Percentiles rank a stretch among this genome's conserved stretches.
Conservation (phyloP, 1,139 yeast genomes). For the Saccharomyces hybrid region DNA sequence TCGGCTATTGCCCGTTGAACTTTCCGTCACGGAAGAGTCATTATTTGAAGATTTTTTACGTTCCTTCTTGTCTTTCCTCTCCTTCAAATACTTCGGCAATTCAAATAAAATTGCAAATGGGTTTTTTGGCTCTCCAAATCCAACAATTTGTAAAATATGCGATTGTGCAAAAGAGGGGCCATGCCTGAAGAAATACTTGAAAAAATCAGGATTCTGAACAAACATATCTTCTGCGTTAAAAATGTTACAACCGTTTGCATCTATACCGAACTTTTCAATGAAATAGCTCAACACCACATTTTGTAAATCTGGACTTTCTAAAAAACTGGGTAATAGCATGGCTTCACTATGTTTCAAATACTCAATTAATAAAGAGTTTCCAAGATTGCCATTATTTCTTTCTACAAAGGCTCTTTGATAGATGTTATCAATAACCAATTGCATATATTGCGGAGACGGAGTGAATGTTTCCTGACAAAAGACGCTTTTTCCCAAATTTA, state of each 20-base stretch:
- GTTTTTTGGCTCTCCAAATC: slow-evolving; percentile 66
- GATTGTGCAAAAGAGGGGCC: slow-evolving; percentile 70
- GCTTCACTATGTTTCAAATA: slow-evolving; percentile 34
- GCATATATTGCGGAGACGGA: slow-evolving; percentile 68
- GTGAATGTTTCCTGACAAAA: slow-evolving; percentile 75
- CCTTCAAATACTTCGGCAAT: slow-evolving; percentile 62
- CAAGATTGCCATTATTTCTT: slow-evolving; percentile 27
- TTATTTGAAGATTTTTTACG: slow-evolving; percentile 42
- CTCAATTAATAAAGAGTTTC: slow-evolving; percentile 30
- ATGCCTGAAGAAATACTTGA: slow-evolving; percentile 69
- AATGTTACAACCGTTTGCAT: slow-evolving; percentile 57
- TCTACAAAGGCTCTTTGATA: slow-evolving; percentile 56
- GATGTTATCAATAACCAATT: slow-evolving; percentile 70
- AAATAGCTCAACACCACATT: slow-evolving; percentile 63
- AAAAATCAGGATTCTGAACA: slow-evolving; percentile 43
- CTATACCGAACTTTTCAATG: slow-evolving; percentile 58
- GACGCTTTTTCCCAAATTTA: slow-evolving; percentile 69
- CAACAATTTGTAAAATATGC: slow-evolving; percentile 64
- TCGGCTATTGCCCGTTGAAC: neutral
- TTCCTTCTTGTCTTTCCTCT: slow-evolving; percentile 65
- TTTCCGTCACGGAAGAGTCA: neutral
- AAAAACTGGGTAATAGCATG: slow-evolving; percentile 38
- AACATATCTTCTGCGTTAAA: slow-evolving; percentile 45
- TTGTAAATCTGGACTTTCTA: slow-evolving; percentile 44
- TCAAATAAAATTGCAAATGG: slow-evolving; percentile 70